Evolutionary conservation across 495 filamentous ascomycete genomes (phyloP), one percentile per base, ranked within the genome.

Genomic region (Xylona heveae): DNA sequence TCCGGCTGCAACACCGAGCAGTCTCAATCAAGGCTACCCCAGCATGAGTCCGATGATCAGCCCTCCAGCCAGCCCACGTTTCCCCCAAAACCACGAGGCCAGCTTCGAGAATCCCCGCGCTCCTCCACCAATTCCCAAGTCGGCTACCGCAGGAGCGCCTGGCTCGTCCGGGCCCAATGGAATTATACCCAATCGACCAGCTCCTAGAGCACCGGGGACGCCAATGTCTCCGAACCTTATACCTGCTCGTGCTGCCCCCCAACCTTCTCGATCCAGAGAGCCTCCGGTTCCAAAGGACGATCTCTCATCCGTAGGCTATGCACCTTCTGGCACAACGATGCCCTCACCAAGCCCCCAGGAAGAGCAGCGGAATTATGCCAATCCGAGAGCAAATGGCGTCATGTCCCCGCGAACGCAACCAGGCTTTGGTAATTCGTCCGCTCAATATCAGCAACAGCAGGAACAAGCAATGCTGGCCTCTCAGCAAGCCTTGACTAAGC

Each of bases 31-130:
- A 33, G 54, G 53, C 17, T 64, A 67, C 40, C 50, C 54, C 24
- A 48, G 59, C 44, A 57, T 68, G 45, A 64, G 69, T 31, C 64
- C 72, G 24, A 59, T 76, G 49, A 65, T 67, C 48, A 84, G 85
- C 44, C 78, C 88, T 29, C 81, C 84, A 17, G 70, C 76, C 38
- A 92, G 81, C 49, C 90, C 88, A 30, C 68, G 85, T 43, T 94
- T 94, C 51, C 88, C 90, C 14, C 68, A 75, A 38, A 84, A 82
- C 51, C 72, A 82, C 51, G 77, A 84, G 55, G 73, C 74, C 34
- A 95, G 83, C 58, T 97, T 97, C 49, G 88, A 97, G 54, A 95
- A 95, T 41, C 88, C 88, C 26, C 70, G 88, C 36, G 77, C 85
- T 6, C 79, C 88, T 10, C 88, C 88, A 36, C 88, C 88, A 2